Evolutionary conservation across 176 grass and related monocot species (phyloP).

Genomic region (Raddia distichophylla): DNA sequence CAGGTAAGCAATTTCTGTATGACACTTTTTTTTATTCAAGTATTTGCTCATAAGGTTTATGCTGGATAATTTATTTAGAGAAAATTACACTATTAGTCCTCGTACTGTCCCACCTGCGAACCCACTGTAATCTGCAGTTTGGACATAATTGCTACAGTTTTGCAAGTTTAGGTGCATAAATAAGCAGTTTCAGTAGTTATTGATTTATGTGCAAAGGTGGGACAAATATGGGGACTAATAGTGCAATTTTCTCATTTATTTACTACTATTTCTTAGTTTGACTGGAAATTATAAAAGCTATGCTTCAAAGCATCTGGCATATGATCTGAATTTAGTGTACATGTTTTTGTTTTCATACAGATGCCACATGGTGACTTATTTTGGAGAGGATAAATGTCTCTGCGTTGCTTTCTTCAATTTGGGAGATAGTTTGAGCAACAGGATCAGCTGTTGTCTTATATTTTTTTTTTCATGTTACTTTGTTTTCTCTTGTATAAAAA

Average conservation of each 20-base stretch:
- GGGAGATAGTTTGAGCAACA: conserved; percentile 35
- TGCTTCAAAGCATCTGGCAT: background rate
- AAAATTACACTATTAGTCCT: too few relatives aligned
- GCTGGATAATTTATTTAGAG: background rate
- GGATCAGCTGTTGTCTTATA: background rate
- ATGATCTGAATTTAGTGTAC: background rate
- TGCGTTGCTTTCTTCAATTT: conserved; percentile 23
- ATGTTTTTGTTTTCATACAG: conserved; percentile 43
- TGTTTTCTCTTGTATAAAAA: conserved; percentile 33
- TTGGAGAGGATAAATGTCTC: conserved; percentile 27
- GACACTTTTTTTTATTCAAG: background rate
- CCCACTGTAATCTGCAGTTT: too few relatives aligned
- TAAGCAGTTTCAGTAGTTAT: too few relatives aligned
- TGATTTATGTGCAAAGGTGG: too few relatives aligned
- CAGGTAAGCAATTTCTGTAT: conserved; percentile 21
- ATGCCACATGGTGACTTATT: conserved; percentile 33
- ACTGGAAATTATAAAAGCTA: background rate
- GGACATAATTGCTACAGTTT: too few relatives aligned
- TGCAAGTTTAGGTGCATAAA: too few relatives aligned
- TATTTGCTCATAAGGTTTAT: background rate
- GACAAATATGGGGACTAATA: too few relatives aligned
- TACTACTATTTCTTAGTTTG: background rate
- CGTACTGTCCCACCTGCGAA: too few relatives aligned
- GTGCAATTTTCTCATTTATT: background rate
- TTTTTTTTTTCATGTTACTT: conserved; percentile 22